These are phyloP conservation scores for Nicotiana attenuata DNA, from an alignment of 257 asterid genomes.

Conservation along the genomic window DNA sequence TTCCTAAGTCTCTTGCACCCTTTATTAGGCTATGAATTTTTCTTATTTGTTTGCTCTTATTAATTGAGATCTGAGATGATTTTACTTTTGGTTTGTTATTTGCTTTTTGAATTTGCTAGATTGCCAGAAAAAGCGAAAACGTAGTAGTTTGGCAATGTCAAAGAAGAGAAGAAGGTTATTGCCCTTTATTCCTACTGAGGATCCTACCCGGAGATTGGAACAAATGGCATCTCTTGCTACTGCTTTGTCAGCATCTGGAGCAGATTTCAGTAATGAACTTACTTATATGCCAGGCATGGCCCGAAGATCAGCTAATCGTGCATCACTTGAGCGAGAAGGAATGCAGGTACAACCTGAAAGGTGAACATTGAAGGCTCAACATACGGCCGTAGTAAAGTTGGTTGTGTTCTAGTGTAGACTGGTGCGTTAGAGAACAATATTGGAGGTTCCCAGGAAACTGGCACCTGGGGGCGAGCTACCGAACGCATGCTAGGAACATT, in stretches of 20 bases:
- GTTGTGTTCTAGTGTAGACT: too few species aligned
- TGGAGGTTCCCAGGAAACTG: too few species aligned
- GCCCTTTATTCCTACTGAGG: constrained; percentile 68
- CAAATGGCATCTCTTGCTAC: constrained; percentile 95
- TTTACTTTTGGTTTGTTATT: background rate
- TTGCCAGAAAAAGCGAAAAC: constrained; percentile 49
- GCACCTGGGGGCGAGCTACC: too few species aligned
- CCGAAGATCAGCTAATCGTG: constrained; percentile 64
- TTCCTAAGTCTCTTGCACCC: background rate
- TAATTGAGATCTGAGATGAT: background rate
- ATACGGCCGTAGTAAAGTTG: too few species aligned
- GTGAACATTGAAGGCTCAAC: too few species aligned
- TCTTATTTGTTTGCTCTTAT: background rate
- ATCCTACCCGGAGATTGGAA: constrained; percentile 55
- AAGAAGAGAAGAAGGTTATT: constrained; percentile 70
- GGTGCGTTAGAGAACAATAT: too few species aligned
- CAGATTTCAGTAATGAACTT: constrained; percentile 71
- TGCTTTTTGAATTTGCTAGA: constrained; percentile 27
- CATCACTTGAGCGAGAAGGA: constrained; percentile 65
- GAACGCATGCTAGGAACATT: too few species aligned
- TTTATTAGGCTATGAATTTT: background rate
- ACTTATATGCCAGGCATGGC: constrained; percentile 74
- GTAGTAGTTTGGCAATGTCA: constrained; percentile 34
- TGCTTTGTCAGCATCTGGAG: constrained; percentile 59
- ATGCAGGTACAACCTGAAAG: constrained; percentile 86